Evolutionary conservation across 2,329 filamentous ascomycete species (phyloP), one percentile per base, ranked within the genome.

Genomic region (Falciphora oryzae): DNA sequence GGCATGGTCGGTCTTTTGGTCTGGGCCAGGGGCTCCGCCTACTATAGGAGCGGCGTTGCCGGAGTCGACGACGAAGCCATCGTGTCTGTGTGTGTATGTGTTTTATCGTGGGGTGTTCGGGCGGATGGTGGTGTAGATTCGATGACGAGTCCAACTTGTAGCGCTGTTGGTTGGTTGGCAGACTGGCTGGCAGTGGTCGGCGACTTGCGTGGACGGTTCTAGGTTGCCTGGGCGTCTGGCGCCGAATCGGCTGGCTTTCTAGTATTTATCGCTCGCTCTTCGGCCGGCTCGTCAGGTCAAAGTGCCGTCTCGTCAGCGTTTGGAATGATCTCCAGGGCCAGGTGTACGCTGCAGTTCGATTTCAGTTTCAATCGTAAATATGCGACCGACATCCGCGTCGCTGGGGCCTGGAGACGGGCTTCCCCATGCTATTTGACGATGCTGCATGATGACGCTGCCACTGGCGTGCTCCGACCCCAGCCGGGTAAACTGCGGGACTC

Each of bases 51-150:
- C 65, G 87, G 89, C 70, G 87, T 90, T 68, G 84, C 80, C 38
- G 84, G 80, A 69, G 84, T 83, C 62, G 89, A 91, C 65, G 88
- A 90, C 66, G 89, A 91, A 66, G 89, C 88, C 89, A 91, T 91
- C 68, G 65, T 77, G 62, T 38, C 29, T 14, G 58, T n/a, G 14
- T 35, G 35, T 10, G 27, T n/a, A n/a, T 32, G 44, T 31, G 44
- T 53, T 25, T 53, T 53, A 25, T 53, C 44, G 18, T n/a, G 6
- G 8, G 44, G 11, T n/a, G 2, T 25, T 25, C 44, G 4, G 22
- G 8, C 22, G 22, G 44, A 8, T 10, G 22, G 18, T 53, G 44
- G 5, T 44, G 4, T 16, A 6, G 14, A 53, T 11, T 25, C 44
- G 44, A 53, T 53, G 44, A 53, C 11, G 44, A 53, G 18, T 22